A percentile compares a stretch with the other conserved stretches of the same genome.
Evolutionary conservation across 768 basidiomycete species (phyloP).

Genomic region (Filobasidium floriforme): DNA sequence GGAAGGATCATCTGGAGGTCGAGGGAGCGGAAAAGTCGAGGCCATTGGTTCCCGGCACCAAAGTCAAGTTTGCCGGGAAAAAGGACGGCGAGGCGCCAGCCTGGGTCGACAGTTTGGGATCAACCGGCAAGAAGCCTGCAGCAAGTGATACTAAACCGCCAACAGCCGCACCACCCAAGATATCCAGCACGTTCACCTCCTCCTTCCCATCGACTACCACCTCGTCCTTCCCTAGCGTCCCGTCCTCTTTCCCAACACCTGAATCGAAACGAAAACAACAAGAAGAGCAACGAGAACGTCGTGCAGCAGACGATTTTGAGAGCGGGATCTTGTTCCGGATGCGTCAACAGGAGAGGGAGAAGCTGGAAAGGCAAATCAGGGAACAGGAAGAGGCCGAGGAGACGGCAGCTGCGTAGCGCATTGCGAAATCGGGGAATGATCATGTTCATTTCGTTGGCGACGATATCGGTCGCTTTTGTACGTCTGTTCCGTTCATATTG

Average conservation of each 20-base stretch:
- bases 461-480: too few species aligned
- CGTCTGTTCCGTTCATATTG: too few species aligned
- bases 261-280: slow-evolving; percentile 15
- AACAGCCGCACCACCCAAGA: background rate
- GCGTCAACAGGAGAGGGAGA: slow-evolving; percentile 33
- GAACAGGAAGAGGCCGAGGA: slow-evolving; percentile 34
- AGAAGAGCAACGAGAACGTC: slow-evolving; percentile 20
- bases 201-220: slow-evolving; percentile 1
- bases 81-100: slow-evolving; percentile 13
- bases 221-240: background rate
- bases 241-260: slow-evolving; percentile 21
- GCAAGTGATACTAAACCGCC: background rate
- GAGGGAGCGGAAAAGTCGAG: slow-evolving; percentile 6
- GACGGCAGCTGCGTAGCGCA: background rate
- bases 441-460: too few species aligned
- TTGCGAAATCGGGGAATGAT: too few species aligned
- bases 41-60: slow-evolving; percentile 28
- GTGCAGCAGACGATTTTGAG: slow-evolving; percentile 32
- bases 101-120: slow-evolving; percentile 12
- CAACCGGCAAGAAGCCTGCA: background rate
- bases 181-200: slow-evolving; percentile 11
- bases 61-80: slow-evolving; percentile 34
- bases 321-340: slow-evolving; percentile 42
- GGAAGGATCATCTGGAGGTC: slow-evolving; percentile 34
- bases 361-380: slow-evolving; percentile 36